Conservation (phyloP, 805 yeast species). For the Suhomyces sp. region DNA sequence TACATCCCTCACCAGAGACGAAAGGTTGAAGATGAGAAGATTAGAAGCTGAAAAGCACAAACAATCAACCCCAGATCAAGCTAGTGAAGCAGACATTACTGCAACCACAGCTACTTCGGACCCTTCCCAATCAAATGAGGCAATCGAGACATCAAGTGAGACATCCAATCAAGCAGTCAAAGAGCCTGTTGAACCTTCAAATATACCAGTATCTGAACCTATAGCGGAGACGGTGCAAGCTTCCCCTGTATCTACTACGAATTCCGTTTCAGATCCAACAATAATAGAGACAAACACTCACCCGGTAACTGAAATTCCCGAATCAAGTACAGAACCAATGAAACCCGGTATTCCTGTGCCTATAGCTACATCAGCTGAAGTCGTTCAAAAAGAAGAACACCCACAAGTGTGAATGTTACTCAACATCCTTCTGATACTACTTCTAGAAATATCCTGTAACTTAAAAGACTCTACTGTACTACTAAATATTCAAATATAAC, state of each 20-base stretch:
- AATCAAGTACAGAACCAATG: not conserved
- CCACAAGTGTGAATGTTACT: not conserved
- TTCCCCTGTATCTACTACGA: not conserved
- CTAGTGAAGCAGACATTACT: not conserved
- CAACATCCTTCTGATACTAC: not conserved
- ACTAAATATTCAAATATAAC: not conserved
- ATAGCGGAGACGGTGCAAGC: not conserved
- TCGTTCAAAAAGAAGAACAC: not conserved
- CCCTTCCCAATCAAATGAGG: not conserved
- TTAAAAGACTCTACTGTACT: not conserved
- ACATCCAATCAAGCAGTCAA: not conserved
- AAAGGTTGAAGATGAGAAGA: conserved; percentile 35
- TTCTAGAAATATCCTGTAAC: not conserved
- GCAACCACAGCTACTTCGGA: too few species aligned
- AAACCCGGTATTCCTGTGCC: not conserved
- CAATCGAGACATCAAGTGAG: not conserved
- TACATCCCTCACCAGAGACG: conserved; percentile 27
- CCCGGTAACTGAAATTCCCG: not conserved
- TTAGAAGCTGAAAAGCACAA: not conserved
- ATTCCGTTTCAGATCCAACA: not conserved
- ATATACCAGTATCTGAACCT: not conserved
- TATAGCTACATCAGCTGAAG: not conserved
- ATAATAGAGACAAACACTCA: not conserved
- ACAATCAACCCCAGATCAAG: not conserved
- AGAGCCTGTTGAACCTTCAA: not conserved